Base-by-base conservation (phyloP, 2,329 filamentous ascomycete species). In the Xylaria hypoxylon region DNA sequence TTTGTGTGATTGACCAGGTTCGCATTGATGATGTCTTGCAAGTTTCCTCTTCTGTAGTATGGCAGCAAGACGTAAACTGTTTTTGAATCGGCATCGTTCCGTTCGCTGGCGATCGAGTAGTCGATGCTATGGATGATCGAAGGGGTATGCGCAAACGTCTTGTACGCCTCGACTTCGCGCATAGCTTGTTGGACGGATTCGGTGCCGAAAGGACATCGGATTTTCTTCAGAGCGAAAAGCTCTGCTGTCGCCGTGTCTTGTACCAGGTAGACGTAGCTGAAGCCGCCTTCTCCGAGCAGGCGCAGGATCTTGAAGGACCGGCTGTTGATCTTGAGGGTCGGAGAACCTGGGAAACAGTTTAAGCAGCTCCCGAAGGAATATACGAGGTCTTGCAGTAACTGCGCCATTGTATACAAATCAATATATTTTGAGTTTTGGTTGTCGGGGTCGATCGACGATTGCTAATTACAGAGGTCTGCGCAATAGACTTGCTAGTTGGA, bases 211-310 rank as follows among this genome's bases (percentile, higher is more conserved):
- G 96, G 95, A 84, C 96, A 99, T 77, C 95, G 91, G 80, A 99
- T 99, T 86, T 99, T 99, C 82, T 99, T 99, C 68, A 98, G 89
- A 19, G 96, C 96, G 79, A 97, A 95, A 52, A 97, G 87, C 74
- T 95, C 89, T 66, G 92, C 92, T 59, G 89, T 91, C 61, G 88
- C 85, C 53, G 92, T 95, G 79, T 97, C 94, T 84, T 98, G 92
- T 67, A 99, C 96, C 66, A 99, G 92, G 82, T 99, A 99, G 74
- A 99, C 96, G 81, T 98, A 99, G 71, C 94, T 97, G 85, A 99
- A 99, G 76, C 96, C 96, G 78, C 96, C 96, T 91, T 99, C 96
- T 79, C 96, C 96, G 3, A 99, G 86, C 57, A 99, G 85, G 67
- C 96, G 92, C 74, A 97, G 84, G 78, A 99, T 96, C 86, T 97